Evolutionary conservation across 1,284 basidiomycete species (phyloP).

Genomic region (Leccinum fallax): DNA sequence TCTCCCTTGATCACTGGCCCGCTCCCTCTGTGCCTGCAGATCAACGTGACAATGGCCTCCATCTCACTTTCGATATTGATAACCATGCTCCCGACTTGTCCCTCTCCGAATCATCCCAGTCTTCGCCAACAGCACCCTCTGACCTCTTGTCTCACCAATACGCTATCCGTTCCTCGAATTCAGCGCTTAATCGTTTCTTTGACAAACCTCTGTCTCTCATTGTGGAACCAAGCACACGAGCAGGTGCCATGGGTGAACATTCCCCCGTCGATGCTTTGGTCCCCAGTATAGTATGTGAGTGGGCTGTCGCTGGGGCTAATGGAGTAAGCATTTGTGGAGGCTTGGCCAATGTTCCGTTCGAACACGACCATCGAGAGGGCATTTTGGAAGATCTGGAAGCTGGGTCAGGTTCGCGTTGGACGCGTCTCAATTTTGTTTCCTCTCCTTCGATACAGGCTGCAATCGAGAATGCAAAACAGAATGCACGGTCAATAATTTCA

Average conservation of each 20-base stretch:
- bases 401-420: slow-evolving; percentile 45
- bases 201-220: slow-evolving; percentile 88
- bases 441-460: slow-evolving; percentile 64
- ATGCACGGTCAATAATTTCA: slow-evolving; percentile 64
- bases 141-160: slow-evolving; percentile 81
- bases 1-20: slow-evolving; percentile 64
- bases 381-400: slow-evolving; percentile 11
- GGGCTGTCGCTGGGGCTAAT: slow-evolving; percentile 50
- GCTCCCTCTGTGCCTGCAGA: slow-evolving; percentile 29
- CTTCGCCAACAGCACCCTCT: slow-evolving; percentile 11
- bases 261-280: slow-evolving; percentile 91
- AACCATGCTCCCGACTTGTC: slow-evolving; percentile 3
- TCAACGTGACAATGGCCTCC: slow-evolving; percentile 31
- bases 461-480: slow-evolving; percentile 60
- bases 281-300: slow-evolving; percentile 90
- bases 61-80: slow-evolving; percentile 36
- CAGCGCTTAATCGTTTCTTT: slow-evolving; percentile 86
- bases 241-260: slow-evolving; percentile 92
- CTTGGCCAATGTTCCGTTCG: slow-evolving; percentile 17
- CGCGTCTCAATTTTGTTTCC: slow-evolving; percentile 75
- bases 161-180: slow-evolving; percentile 69
- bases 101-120: slow-evolving; percentile 4
- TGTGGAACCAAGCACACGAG: slow-evolving; percentile 85
- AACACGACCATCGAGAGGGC: slow-evolving; percentile 7
- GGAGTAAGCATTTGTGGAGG: slow-evolving; percentile 29